phyloP scores from a whole-genome alignment of 208 protist genomes.

The Leishmania guyanensis region DNA sequence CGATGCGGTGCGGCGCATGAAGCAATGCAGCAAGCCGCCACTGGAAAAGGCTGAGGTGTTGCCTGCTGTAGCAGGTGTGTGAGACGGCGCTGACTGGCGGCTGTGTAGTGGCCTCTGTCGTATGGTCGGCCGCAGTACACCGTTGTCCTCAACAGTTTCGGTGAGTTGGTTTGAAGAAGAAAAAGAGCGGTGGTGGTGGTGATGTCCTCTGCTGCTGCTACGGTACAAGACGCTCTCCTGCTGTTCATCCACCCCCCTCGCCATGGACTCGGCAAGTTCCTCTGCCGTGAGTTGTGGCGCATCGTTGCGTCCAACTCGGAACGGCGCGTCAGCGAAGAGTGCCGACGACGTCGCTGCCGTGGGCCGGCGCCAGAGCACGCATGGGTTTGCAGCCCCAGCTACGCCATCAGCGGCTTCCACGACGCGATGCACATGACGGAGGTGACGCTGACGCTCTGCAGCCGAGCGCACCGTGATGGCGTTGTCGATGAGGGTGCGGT shows the following conservation, averaged over 20 bases:
- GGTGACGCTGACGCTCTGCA: conserved; percentile 28
- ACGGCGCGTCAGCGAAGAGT: neutral
- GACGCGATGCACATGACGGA: conserved; percentile 19
- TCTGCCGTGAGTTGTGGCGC: conserved; percentile 6
- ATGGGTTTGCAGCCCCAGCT: conserved; percentile 13
- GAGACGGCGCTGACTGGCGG: neutral
- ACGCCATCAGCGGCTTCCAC: conserved; percentile 13
- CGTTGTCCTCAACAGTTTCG: neutral
- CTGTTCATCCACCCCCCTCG: neutral
- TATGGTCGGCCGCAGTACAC: neutral
- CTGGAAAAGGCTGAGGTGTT: neutral
- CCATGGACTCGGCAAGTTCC: conserved; percentile 14
- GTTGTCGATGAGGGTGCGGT: conserved; percentile 88
- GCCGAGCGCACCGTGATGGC: conserved; percentile 40
- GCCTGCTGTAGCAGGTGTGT: neutral
- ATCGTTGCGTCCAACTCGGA: conserved; percentile 20
- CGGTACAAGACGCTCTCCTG: neutral
- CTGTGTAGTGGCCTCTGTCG: neutral
- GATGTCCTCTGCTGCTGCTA: too few species aligned
- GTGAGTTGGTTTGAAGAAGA: neutral
- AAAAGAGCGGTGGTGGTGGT: neutral
- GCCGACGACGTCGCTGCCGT: neutral
- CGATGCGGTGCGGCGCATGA: conserved; percentile 24
- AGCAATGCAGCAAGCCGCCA: conserved; percentile 22
- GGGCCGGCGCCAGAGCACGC: conserved; percentile 16